Evolutionary conservation across 148 eudicot genomes (phyloP).

Genomic region (Limonium bicolor): DNA sequence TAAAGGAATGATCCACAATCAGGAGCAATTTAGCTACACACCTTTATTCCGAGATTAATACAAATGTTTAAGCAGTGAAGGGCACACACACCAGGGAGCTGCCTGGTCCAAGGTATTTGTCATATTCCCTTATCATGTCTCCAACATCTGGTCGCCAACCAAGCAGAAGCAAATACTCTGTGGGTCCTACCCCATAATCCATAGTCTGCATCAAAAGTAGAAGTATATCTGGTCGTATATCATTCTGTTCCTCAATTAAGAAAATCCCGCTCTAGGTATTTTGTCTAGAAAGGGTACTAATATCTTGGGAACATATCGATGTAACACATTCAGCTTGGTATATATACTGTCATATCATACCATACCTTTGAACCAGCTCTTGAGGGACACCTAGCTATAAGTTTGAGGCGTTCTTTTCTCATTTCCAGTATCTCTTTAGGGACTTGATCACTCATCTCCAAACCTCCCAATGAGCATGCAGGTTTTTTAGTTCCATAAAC

Average conservation of each 20-base stretch:
- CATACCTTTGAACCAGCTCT: conserved; percentile 64
- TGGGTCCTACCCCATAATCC: conserved; percentile 57
- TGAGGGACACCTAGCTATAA: conserved; percentile 36
- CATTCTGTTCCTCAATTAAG: no score
- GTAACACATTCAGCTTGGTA: no score
- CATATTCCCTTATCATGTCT: conserved; percentile 83
- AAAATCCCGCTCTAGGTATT: no score
- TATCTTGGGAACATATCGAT: no score
- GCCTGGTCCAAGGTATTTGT: conserved; percentile 92
- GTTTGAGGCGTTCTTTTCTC: conserved; percentile 28
- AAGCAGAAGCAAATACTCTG: conserved; percentile 63
- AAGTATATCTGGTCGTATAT: no score
- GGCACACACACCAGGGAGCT: conserved; percentile 77
- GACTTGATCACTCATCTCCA: conserved; percentile 13
- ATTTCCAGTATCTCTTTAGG: conserved; percentile 14
- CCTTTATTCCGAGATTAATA: conserved; percentile 65
- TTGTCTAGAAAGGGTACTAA: no score
- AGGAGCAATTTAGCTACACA: conserved; percentile 12
- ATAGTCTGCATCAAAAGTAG: conserved; percentile 53
- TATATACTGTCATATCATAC: not conserved
- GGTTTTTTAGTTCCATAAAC: conserved; percentile 42
- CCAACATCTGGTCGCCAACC: conserved; percentile 88
- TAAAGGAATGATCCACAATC: no score
- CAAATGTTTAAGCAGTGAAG: conserved; percentile 85
- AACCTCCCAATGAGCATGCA: conserved; percentile 18